Evolutionary conservation across 495 filamentous ascomycete species (phyloP).

Genomic region (Staphylotrichum longicolle): DNA sequence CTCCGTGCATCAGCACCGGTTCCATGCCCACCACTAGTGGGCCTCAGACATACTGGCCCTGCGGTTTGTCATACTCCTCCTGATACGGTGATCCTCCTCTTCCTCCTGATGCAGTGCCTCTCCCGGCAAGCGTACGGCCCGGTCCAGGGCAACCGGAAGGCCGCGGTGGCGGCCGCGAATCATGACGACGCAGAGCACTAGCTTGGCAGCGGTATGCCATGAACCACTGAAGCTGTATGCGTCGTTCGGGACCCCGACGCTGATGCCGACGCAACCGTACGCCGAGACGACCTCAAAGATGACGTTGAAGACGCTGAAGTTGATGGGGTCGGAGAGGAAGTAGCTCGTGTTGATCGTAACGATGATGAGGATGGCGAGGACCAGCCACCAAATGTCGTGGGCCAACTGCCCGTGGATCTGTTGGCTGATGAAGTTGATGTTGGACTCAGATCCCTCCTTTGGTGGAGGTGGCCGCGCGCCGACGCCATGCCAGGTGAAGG

Average conservation of each 20-base stretch:
- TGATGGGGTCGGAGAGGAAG: constrained; percentile 63
- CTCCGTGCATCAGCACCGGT: no score
- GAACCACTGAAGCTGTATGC: constrained; percentile 71
- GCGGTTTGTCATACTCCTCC: constrained; percentile 39
- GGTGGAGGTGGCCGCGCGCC: constrained; percentile 28
- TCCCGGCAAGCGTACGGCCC: constrained; percentile 69
- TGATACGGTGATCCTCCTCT: constrained; percentile 43
- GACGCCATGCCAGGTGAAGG: constrained; percentile 42
- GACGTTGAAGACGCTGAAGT: constrained; percentile 78
- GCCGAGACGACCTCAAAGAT: constrained; percentile 81
- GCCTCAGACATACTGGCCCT: constrained; percentile 26
- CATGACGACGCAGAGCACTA: constrained; percentile 76
- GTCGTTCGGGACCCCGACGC: constrained; percentile 63
- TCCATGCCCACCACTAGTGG: not conserved
- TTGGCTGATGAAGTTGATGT: constrained; percentile 52
- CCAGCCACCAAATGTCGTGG: constrained; percentile 85
- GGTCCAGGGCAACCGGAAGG: constrained; percentile 76
- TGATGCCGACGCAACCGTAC: constrained; percentile 85
- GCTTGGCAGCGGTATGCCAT: constrained; percentile 69
- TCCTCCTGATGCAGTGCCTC: constrained; percentile 50
- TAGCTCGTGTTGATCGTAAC: constrained; percentile 67
- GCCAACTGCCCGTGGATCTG: constrained; percentile 77
- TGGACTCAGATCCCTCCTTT: constrained; percentile 31
- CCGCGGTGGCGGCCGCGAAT: constrained; percentile 76
- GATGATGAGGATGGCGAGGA: constrained; percentile 68